Evolutionary conservation across 495 filamentous ascomycete species (phyloP).

Genomic region (Penicillium nucicola): DNA sequence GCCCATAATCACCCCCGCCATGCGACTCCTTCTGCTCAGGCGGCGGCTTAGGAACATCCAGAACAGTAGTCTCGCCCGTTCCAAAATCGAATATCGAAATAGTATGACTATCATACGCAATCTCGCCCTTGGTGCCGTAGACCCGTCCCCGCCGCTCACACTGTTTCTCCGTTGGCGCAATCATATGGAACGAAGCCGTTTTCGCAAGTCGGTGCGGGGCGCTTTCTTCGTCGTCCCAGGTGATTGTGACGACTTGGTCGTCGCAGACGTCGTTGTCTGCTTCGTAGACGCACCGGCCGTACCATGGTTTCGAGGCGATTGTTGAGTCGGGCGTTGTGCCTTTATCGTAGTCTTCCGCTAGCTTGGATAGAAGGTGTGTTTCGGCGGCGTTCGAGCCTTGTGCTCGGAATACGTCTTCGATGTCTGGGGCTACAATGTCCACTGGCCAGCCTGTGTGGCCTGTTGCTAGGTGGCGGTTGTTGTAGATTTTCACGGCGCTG

Average conservation of each 20-base stretch:
- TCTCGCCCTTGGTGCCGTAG: conserved; percentile 83
- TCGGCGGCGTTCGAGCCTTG: conserved; percentile 22
- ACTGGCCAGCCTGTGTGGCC: conserved; percentile 76
- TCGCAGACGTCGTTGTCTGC: conserved; percentile 86
- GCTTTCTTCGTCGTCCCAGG: conserved; percentile 59
- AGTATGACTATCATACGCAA: conserved; percentile 60
- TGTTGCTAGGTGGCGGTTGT: conserved; percentile 52
- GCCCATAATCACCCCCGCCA: conserved; percentile 84
- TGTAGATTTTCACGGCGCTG: conserved; percentile 78
- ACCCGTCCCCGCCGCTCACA: conserved; percentile 79
- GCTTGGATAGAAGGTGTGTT: conserved; percentile 27
- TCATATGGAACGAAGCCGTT: conserved; percentile 89
- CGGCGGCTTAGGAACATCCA: conserved; percentile 34
- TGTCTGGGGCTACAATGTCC: conserved; percentile 83
- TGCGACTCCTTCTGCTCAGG: conserved; percentile 48
- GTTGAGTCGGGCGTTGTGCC: conserved; percentile 41
- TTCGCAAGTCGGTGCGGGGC: conserved; percentile 61
- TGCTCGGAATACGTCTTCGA: conserved; percentile 58
- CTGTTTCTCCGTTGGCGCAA: conserved; percentile 80
- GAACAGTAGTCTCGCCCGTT: conserved; percentile 14
- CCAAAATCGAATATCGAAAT: conserved; percentile 46
- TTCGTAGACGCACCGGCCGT: conserved; percentile 92
- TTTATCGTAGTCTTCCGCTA: conserved; percentile 67
- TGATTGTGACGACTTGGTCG: conserved; percentile 82
- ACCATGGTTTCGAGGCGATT: conserved; percentile 70